A percentile compares a stretch with the other conserved stretches of the same genome.
Conservation (phyloP, 768 basidiomycete genomes). For the Austroboletus eburneus region DNA sequence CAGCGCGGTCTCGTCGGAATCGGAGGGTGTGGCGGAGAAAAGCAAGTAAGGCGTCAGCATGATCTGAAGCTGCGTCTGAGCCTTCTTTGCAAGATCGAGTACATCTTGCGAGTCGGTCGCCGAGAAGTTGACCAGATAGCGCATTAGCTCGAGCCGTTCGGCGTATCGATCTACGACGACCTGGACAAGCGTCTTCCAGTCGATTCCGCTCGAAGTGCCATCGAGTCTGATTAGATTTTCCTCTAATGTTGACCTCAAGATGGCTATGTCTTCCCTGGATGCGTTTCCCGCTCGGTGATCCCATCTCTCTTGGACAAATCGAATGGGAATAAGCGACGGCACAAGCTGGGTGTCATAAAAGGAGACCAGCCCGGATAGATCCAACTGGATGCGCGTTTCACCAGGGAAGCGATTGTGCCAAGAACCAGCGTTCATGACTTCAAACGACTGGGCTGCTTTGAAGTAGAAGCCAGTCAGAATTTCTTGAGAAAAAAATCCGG, state of each 20-base stretch:
- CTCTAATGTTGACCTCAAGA: constrained; percentile 6
- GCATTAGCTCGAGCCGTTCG: constrained; percentile 26
- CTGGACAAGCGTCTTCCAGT: constrained; percentile 32
- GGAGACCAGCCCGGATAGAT: constrained; percentile 32
- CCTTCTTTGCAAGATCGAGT: constrained; percentile 6
- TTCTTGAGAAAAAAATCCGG: background rate
- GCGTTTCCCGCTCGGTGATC: constrained; percentile 29
- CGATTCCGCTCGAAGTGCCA: constrained; percentile 25
- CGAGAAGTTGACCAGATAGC: constrained; percentile 18
- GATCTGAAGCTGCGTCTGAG: constrained; percentile 21
- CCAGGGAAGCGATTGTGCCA: constrained; percentile 36
- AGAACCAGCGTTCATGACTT: constrained; percentile 14
- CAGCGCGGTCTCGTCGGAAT: background rate
- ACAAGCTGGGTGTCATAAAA: constrained; percentile 33
- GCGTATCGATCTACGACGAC: constrained; percentile 30
- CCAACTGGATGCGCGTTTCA: constrained; percentile 32
- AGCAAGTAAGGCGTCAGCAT: constrained; percentile 31
- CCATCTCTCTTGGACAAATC: constrained; percentile 24
- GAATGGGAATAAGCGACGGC: constrained; percentile 27
- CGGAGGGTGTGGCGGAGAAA: constrained; percentile 5
- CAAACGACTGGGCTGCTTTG: constrained; percentile 1
- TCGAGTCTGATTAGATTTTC: constrained; percentile 7
- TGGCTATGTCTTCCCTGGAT: constrained; percentile 19
- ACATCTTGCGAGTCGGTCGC: constrained; percentile 1
- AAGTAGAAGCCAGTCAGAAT: background rate